Conservation (phyloP, 2,329 filamentous ascomycete genomes). For the Metarhizium robertsii region DNA sequence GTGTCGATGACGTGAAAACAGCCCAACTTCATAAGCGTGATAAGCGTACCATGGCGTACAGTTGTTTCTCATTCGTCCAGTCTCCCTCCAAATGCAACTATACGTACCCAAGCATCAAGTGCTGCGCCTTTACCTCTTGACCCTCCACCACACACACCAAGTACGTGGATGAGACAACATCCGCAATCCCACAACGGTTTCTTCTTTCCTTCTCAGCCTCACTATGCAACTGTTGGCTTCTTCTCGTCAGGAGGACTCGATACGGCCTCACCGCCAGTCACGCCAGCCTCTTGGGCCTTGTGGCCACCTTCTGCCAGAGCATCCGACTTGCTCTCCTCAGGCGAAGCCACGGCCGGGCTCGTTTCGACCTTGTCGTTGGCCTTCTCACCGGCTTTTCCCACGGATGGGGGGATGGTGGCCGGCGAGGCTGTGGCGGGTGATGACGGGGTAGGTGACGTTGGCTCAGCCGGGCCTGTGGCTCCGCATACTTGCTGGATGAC, state of each 20-base stretch:
- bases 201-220: not conserved
- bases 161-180: not conserved
- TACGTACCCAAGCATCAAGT: not conserved
- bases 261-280: slow-evolving; percentile 22
- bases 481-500: slow-evolving; percentile 57
- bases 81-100: not conserved
- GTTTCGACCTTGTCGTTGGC: slow-evolving; percentile 9
- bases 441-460: slow-evolving; percentile 18
- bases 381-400: slow-evolving; percentile 1
- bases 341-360: slow-evolving; percentile 8
- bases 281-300: slow-evolving; percentile 38
- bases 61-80: not conserved
- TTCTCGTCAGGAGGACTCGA: slow-evolving; percentile 1
- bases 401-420: slow-evolving; percentile 1
- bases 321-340: slow-evolving; percentile 15
- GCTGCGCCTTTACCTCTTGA: not conserved
- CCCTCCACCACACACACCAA: not conserved
- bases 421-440: slow-evolving; percentile 5
- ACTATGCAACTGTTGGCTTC: not conserved
- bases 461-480: slow-evolving; percentile 29
- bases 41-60: not conserved
- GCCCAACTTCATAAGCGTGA: not conserved
- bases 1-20: not conserved
- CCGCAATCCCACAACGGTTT: not conserved
- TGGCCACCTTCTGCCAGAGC: slow-evolving; percentile 15